A percentile compares a stretch with the other conserved stretches of the same genome.
Conservation (phyloP, 495 filamentous ascomycete genomes). For the Beverwykella pulmonaria region DNA sequence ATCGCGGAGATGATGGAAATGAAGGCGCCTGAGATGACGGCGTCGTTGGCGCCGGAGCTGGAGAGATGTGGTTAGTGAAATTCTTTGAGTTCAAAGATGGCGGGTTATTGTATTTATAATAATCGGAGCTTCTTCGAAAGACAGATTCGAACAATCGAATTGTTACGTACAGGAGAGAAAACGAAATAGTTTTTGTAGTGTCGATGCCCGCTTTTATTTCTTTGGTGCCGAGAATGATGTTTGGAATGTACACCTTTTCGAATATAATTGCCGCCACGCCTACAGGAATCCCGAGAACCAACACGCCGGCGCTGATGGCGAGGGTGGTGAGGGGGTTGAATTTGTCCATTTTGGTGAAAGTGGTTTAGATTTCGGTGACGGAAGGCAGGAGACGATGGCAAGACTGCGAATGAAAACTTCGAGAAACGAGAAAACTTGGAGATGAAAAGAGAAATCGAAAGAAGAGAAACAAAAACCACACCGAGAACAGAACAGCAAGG, state of each 20-base stretch:
- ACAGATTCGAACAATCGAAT: no score
- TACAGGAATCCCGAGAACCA: not conserved
- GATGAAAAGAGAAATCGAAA: no score
- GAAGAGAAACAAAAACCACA: no score
- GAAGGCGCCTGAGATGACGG: slow-evolving; percentile 2
- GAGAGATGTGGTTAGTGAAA: no score
- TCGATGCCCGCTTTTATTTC: not conserved
- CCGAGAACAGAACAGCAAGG: not conserved
- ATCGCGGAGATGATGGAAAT: slow-evolving; percentile 5
- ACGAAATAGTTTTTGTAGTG: slow-evolving; percentile 7
- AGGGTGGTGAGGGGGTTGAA: slow-evolving; percentile 9
- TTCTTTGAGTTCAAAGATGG: no score
- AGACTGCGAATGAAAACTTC: not conserved
- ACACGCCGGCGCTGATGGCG: not conserved
- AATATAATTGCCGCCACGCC: not conserved
- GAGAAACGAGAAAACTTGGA: no score
- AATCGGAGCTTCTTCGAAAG: no score
- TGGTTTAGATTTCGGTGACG: not conserved
- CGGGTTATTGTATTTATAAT: no score
- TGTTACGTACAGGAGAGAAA: not conserved
- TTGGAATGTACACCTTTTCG: not conserved
- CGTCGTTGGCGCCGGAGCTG: not conserved
- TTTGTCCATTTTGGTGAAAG: not conserved
- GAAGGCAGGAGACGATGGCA: not conserved
- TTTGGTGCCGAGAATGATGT: slow-evolving; percentile 8